Base-by-base conservation (phyloP, 2,329 filamentous ascomycete genomes). In the Alternaria brassicae region DNA sequence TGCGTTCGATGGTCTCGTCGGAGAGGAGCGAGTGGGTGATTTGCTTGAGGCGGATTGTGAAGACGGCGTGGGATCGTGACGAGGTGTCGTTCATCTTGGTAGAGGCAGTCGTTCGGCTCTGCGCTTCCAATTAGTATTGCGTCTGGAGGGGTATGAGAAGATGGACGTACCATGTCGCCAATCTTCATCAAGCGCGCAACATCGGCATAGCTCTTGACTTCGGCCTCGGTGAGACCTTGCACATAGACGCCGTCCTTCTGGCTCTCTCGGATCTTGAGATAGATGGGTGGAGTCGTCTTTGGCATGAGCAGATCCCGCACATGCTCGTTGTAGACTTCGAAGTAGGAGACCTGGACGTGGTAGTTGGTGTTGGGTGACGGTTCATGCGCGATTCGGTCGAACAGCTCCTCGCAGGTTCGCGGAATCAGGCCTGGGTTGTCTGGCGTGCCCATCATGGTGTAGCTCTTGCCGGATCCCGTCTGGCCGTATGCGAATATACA, bases 31-130 rank as follows among this genome's bases (percentile, higher is more conserved):
- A 94, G 79, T 98, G 94, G 74, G 97, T 93, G 66, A 99, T 99
- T 79, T 98, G 95, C 81, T 97, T 97, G 58, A 99, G 85, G 81
- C 96, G 95, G 70, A 99, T 95, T 27, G 95, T 99, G 78, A 99
- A 99, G 58, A 99, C 95, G 7, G 95, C 93, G 75, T 99, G 95
- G 65, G 93, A 97, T 77, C 95, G 91, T 63, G 92, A 97, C 53
- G 92, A 96, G 3, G 94, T 98, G 78, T 99, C 95, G 79, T 99
- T 99, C 95, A 99, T 99, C 81, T 97, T 98, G 60, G 95, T 99
- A 74, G 91, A 93, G 13, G 95, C 95, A 19, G 88, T 90, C 0
- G 95, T 98, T 47, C 95, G 89, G 58, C 91, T 97, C 65, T 78
- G 30, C 2, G 8, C 0, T 19, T 4, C 1, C 9, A 17, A 45